Conservation (phyloP, 345 rosid species). For the Eucalyptus marginata region DNA sequence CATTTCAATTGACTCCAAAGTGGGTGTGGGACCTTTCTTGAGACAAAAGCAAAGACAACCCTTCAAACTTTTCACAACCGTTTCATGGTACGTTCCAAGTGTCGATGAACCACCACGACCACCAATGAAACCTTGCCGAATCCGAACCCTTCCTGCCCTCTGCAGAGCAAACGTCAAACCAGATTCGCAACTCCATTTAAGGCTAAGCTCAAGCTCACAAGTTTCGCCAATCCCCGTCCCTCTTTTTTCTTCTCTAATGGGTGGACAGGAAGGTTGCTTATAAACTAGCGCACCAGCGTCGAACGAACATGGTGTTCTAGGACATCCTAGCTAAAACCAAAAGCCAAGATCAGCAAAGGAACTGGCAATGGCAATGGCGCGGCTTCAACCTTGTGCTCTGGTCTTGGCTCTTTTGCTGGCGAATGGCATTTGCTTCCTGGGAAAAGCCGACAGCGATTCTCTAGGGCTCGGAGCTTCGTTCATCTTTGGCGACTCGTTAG, state of each 20-base stretch:
- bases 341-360: not conserved
- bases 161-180: conserved; percentile 18
- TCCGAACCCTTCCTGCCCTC: not conserved
- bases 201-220: conserved; percentile 12
- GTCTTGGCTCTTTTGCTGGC: conserved; percentile 4
- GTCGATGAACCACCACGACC: not conserved
- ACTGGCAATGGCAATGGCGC: not conserved
- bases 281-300: not conserved
- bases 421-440: not conserved
- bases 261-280: not conserved
- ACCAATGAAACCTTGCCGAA: not conserved
- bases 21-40: not conserved
- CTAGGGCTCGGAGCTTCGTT: conserved; percentile 43
- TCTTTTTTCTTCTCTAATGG: not conserved
- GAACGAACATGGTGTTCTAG: not conserved
- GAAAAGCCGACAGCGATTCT: not conserved
- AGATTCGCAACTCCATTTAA: conserved; percentile 15
- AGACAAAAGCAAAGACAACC: not conserved
- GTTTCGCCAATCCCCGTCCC: not conserved
- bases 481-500: conserved; percentile 80
- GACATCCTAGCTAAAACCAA: not conserved
- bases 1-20: not conserved
- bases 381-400: not conserved
- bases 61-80: not conserved
- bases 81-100: not conserved